These are phyloP conservation scores for Noccaea bulbosa DNA, from an alignment of 345 rosid genomes.

Conservation along the genomic window DNA sequence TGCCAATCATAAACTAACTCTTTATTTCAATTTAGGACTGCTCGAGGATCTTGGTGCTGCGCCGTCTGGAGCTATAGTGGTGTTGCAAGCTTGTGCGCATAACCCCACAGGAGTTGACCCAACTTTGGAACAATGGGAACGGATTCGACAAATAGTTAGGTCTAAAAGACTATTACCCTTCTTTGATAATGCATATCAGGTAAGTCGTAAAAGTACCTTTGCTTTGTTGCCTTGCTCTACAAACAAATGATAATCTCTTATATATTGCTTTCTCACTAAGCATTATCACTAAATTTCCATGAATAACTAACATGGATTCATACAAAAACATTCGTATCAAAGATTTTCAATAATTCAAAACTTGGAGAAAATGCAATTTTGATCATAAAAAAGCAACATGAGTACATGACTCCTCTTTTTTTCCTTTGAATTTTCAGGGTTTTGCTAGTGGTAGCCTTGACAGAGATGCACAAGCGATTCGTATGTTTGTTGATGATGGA, in stretches of 20 bases:
- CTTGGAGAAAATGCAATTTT: too few species aligned
- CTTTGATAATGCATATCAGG: conserved; percentile 99
- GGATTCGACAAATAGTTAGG: conserved; percentile 77
- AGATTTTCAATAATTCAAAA: too few species aligned
- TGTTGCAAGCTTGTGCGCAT: conserved; percentile 97
- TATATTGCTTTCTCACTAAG: not conserved
- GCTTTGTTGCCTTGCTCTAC: conserved; percentile 9
- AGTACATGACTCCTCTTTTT: not conserved
- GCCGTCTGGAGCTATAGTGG: conserved; percentile 84
- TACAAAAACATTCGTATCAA: not conserved
- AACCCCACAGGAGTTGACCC: conserved; percentile 99
- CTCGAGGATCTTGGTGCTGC: conserved; percentile 88
- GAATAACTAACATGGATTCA: not conserved
- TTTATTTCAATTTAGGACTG: too few species aligned
- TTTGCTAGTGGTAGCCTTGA: conserved; percentile 76
- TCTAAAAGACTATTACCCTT: conserved; percentile 77
- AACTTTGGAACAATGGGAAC: conserved; percentile 84
- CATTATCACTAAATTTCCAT: not conserved
- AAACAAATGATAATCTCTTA: not conserved
- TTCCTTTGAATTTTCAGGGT: conserved; percentile 48
- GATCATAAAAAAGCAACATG: not conserved
- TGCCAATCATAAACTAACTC: too few species aligned
- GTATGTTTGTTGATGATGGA: conserved; percentile 71
- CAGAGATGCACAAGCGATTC: conserved; percentile 61
- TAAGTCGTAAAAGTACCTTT: conserved; percentile 24